Conservation (phyloP, 345 rosid genomes). For the Brassica incana region DNA sequence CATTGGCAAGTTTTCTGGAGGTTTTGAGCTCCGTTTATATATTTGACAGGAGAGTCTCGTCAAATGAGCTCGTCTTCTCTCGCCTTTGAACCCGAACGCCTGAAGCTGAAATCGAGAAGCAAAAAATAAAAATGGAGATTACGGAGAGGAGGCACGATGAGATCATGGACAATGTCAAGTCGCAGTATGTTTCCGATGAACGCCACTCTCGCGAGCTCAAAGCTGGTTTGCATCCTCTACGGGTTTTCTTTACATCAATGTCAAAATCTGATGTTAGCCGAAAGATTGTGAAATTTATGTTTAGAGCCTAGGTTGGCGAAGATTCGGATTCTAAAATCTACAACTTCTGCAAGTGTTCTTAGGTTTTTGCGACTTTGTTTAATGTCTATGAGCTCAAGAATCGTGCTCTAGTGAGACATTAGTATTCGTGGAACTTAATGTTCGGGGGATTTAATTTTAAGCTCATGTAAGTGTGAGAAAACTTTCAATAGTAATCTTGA, state of each 20-base stretch:
- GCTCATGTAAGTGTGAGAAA: background rate
- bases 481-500: background rate
- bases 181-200: slow-evolving; percentile 48
- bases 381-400: slow-evolving; percentile 9
- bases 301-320: slow-evolving; percentile 4
- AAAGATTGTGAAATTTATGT: background rate
- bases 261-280: slow-evolving; percentile 1
- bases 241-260: slow-evolving; percentile 45
- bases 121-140: slow-evolving; percentile 50
- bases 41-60: background rate
- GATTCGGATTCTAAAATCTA: slow-evolving; percentile 9
- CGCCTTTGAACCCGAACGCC: slow-evolving; percentile 19
- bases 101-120: slow-evolving; percentile 21
- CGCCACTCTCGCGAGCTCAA: slow-evolving; percentile 78
- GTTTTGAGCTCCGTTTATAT: slow-evolving; percentile 1
- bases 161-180: slow-evolving; percentile 33
- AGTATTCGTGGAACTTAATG: background rate
- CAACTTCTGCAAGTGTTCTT: background rate
- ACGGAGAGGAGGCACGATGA: slow-evolving; percentile 64
- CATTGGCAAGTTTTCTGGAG: background rate
- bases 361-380: background rate
- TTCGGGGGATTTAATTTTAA: background rate
- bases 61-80: background rate
- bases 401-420: background rate
- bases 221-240: slow-evolving; percentile 84